A percentile compares a stretch with the other conserved stretches of the same genome.
These are phyloP conservation scores for Polysphondylium violaceum DNA, from an alignment of 78 protist genomes.

Conservation along the genomic window DNA sequence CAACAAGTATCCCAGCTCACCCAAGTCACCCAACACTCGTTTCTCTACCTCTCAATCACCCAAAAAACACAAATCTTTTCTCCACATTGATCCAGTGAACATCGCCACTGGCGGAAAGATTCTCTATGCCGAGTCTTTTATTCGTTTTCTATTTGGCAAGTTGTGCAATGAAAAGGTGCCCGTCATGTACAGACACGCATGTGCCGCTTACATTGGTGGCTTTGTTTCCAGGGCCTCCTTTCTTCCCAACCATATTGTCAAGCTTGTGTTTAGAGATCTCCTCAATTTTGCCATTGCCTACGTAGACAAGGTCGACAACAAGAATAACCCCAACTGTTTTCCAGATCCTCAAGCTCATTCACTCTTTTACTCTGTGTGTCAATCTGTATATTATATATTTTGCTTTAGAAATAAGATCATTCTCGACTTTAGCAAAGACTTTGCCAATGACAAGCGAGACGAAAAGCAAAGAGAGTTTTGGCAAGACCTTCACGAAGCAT, in stretches of 20 bases:
- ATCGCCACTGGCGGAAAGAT: not conserved
- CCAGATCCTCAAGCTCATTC: slow-evolving; percentile 62
- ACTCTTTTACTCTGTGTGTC: slow-evolving; percentile 52
- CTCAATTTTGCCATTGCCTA: slow-evolving; percentile 32
- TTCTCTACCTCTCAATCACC: not conserved
- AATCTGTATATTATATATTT: slow-evolving; percentile 67
- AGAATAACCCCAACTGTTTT: not conserved
- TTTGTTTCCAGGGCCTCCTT: slow-evolving; percentile 43
- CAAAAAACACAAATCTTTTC: slow-evolving; percentile 13
- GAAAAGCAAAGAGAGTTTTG: slow-evolving; percentile 59
- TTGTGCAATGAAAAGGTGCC: slow-evolving; percentile 34
- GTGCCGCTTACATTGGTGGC: slow-evolving; percentile 73
- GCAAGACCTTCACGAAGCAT: slow-evolving; percentile 72
- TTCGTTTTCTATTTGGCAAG: slow-evolving; percentile 63
- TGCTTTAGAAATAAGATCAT: slow-evolving; percentile 48
- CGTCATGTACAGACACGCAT: slow-evolving; percentile 36
- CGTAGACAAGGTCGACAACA: slow-evolving; percentile 41
- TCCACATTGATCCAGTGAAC: slow-evolving; percentile 47
- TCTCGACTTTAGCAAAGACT: slow-evolving; percentile 37
- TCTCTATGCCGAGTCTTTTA: slow-evolving; percentile 53
- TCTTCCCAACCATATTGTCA: slow-evolving; percentile 27
- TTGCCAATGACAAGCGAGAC: slow-evolving; percentile 3
- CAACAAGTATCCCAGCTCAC: not conserved
- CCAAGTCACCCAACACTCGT: slow-evolving; percentile 4
- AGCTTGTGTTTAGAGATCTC: slow-evolving; percentile 42